A percentile compares a stretch with the other conserved stretches of the same genome.
Conservation (phyloP, 2,329 filamentous ascomycete species). For the Pseudopyrenochaeta lycopersici region DNA sequence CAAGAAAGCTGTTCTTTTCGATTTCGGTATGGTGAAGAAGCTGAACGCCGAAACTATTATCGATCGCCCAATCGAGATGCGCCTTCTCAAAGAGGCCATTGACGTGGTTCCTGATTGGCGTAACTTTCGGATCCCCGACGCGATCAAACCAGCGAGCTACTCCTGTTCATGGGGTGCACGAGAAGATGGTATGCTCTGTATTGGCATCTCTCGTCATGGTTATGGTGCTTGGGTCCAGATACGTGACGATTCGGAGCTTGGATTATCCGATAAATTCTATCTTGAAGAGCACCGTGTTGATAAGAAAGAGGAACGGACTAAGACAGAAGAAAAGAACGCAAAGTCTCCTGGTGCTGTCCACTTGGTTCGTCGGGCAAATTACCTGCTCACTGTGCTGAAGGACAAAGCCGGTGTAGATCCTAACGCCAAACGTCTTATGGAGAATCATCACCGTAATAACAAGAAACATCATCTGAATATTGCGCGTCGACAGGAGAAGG, state of each 20-base stretch:
- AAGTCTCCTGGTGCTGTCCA: constrained; percentile 98
- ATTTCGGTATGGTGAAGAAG: constrained; percentile 91
- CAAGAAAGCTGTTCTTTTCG: constrained; percentile 94
- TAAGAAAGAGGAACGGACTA: constrained; percentile 91
- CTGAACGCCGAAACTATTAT: constrained; percentile 95
- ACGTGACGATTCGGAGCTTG: constrained; percentile 87
- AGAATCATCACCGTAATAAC: constrained; percentile 95
- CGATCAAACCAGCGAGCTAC: constrained; percentile 91
- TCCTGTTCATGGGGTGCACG: constrained; percentile 90
- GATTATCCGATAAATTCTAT: constrained; percentile 90
- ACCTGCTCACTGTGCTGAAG: constrained; percentile 92
- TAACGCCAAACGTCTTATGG: constrained; percentile 79
- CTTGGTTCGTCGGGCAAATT: constrained; percentile 92
- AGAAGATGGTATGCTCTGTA: constrained; percentile 96
- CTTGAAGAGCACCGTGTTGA: constrained; percentile 98
- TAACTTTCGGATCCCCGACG: constrained; percentile 87
- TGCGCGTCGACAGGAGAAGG: constrained; percentile 66
- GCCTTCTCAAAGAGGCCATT: constrained; percentile 79
- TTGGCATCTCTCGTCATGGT: constrained; percentile 91
- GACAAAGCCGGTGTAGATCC: constrained; percentile 80
- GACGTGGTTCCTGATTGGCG: constrained; percentile 71
- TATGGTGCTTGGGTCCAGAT: constrained; percentile 97
- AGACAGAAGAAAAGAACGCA: constrained; percentile 73
- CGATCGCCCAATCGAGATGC: constrained; percentile 88
- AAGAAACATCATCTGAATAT: constrained; percentile 72